phyloP scores from a whole-genome alignment of 1,284 basidiomycete species.

The Apiotrichum sp. region DNA sequence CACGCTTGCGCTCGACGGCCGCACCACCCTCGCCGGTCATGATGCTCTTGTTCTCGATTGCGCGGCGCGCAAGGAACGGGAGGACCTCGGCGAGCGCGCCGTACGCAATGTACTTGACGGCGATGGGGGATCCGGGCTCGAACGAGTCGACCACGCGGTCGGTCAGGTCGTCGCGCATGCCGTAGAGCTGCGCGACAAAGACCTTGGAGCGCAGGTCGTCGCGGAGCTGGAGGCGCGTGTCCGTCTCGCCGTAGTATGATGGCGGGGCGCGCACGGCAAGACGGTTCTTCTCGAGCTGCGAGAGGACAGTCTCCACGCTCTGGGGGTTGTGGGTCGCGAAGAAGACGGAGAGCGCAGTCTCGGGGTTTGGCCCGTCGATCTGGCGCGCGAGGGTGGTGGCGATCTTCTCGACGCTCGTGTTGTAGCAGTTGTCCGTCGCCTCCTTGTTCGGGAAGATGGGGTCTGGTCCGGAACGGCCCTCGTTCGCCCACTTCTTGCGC shows the following conservation, averaged over 20 bases:
- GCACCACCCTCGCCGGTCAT: constrained; percentile 58
- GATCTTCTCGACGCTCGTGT: constrained; percentile 61
- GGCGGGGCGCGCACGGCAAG: constrained; percentile 49
- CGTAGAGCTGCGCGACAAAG: constrained; percentile 75
- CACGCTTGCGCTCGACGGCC: constrained; percentile 50
- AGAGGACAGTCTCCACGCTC: constrained; percentile 59
- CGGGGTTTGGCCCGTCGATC: constrained; percentile 45
- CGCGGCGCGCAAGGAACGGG: constrained; percentile 67
- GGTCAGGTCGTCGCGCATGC: constrained; percentile 78
- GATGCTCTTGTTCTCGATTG: constrained; percentile 68
- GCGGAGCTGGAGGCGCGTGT: constrained; percentile 7
- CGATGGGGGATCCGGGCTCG: constrained; percentile 56
- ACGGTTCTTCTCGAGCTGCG: constrained; percentile 56
- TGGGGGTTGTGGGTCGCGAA: constrained; percentile 83
- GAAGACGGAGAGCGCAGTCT: constrained; percentile 59
- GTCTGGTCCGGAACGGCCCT: constrained; percentile 37
- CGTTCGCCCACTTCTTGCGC: constrained; percentile 39
- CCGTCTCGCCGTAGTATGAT: not conserved
- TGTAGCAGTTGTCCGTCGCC: constrained; percentile 75
- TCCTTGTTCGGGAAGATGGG: constrained; percentile 50
- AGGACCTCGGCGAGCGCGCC: constrained; percentile 69
- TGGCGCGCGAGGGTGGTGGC: constrained; percentile 49
- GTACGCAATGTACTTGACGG: constrained; percentile 80
- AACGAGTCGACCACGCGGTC: constrained; percentile 60
- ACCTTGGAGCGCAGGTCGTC: constrained; percentile 53